Evolutionary conservation across 306 rosid species (phyloP), one percentile per base, ranked within the genome.

Genomic region (Mucuna pruriens): DNA sequence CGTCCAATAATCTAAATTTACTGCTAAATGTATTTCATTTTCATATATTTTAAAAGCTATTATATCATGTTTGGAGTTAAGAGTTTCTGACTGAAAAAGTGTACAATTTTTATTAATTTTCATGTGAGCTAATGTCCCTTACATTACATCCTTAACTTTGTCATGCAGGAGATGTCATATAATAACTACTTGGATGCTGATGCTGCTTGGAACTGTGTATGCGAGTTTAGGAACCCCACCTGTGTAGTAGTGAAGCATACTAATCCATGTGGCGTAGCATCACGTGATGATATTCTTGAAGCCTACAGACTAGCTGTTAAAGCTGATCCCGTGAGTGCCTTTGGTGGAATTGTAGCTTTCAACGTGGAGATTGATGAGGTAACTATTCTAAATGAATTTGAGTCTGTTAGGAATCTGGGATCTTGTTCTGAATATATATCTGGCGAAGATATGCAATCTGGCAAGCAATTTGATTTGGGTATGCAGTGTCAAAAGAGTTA

Each of bases 201-300:
- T 89, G 99, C 95, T 31, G 99, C 97, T 71, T 95, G 99, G 97
- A 95, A 95, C 82, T 93, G 97, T 81, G 97, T 91, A 44, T 87
- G 95, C 26, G 97, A 91, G 89, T 95, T 93, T 71, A 84, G 34
- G 67, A 80, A 86, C 74, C 97, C 97, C 71, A 91, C 97, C 0
- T 95, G 99, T 84, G 99, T 93, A 10, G 81, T 93, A 65, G 99
- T 93, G 72, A 95, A 93, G 89, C 98, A 91, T 77, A 91, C 99
- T 71, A 95, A 95, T 89, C 98, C 98, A 4, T 95, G 99, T 68
- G 96, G 98, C 44, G 98, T 88, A 78, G 97, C 99, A 73, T 95
- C 99, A 71, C 93, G 99, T 36, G 89, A 85, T 77, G 92, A 95
- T 84, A 91, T 93, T 71, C 90, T 90, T 63, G 98, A 95, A 90